Base-by-base conservation (phyloP, 2,329 filamentous ascomycete species). In the Penicillium sp. region DNA sequence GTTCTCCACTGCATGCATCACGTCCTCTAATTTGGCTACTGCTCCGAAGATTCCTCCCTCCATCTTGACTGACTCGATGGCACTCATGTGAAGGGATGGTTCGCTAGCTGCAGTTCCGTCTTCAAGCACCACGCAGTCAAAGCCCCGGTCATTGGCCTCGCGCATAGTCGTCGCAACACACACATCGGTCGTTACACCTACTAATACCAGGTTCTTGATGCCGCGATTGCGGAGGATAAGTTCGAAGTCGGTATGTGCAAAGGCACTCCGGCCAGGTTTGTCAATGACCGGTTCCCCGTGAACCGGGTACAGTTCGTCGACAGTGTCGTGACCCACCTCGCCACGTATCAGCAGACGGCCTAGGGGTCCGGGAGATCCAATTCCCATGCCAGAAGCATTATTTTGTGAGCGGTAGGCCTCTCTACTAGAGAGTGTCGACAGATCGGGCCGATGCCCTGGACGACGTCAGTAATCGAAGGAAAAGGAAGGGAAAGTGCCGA, bases 261-360 rank as follows among this genome's bases (percentile, higher is more conserved):
- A 80, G 3, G 77, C 76, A 1, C 77, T 71, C 21, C 75, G 70
- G 0, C 77, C 76, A 0, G 77, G 76, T 60, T 80, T 79, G 61
- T 80, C 77, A 38, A 80, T 73, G 8, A 79, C 67, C 0, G 74
- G 69, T 56, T 80, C 77, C 2, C 66, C 67, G 2, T 64, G 62
- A 15, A 73, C 48, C 12, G 77, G 77, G 49, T 72, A 72, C 29
- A 80, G 62, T 56, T 82, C 78, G 7, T 72, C 65, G n/a, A 82
- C 72, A 28, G 75, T 80, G 41, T 77, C 78, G 58, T 82, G 79
- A 0, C 80, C 80, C 21, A 67, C 58, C 57, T 82, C 76, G 1
- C 80, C 80, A 19, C 79, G 75, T 21, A 83, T 69, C 3, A 83
- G 65, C 2, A 82, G 70, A n/a, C 76, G 74, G 1, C 80, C 80